Evolutionary conservation across 164 flowering plant species (phyloP).

Genomic region (Aristolochia californica): DNA sequence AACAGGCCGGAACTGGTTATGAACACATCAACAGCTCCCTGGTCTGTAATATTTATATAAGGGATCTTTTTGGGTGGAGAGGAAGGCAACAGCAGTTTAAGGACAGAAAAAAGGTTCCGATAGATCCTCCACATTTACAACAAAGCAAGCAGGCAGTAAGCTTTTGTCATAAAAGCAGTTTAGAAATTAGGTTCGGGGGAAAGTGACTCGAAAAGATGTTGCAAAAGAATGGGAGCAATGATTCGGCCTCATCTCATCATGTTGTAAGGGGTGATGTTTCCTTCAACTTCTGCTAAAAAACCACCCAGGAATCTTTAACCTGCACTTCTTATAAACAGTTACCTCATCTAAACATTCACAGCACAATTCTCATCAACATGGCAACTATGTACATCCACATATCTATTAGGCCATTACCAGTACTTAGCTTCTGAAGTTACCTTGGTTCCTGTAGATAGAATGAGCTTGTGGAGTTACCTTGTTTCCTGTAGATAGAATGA

Average conservation of each 20-base stretch:
- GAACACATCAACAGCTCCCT: neutral
- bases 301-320: neutral
- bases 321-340: neutral
- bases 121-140: conserved; percentile 5
- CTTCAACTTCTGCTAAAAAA: conserved; percentile 7
- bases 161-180: conserved; percentile 5
- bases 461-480: no score
- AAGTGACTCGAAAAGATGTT: conserved; percentile 10
- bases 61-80: no score
- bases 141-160: conserved; percentile 4
- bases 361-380: no score
- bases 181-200: conserved; percentile 1
- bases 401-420: no score
- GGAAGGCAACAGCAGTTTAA: neutral
- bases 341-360: neutral
- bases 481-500: no score
- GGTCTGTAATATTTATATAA: neutral
- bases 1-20: neutral
- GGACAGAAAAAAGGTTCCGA: neutral
- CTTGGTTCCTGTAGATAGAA: no score
- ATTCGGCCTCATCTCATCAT: conserved; percentile 10
- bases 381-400: no score
- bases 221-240: conserved; percentile 9
- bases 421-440: no score
- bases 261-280: conserved; percentile 2